Conservation (phyloP, 228 moss, liverwort and hornwort species). For the Sphagnum fallax region DNA sequence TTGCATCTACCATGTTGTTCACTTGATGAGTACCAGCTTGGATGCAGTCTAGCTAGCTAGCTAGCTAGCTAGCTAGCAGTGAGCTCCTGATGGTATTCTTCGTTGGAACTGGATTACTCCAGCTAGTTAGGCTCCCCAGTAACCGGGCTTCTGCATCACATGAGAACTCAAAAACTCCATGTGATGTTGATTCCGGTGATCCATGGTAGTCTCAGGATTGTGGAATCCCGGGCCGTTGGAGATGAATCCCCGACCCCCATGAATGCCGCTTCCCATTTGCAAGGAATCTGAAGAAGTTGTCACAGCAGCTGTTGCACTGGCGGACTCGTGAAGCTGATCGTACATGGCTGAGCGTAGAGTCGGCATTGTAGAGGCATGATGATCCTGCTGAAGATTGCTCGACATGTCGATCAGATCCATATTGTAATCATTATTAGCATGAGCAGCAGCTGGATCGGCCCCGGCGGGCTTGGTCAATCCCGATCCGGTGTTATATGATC, state of each 20-base stretch:
- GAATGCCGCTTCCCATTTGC: background rate
- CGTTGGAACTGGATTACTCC: no score
- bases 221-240: background rate
- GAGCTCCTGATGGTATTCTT: no score
- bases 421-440: background rate
- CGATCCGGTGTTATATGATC: constrained; percentile 17
- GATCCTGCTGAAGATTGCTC: background rate
- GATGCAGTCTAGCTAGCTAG: no score
- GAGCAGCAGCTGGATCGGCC: constrained; percentile 3
- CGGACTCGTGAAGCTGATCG: background rate
- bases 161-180: background rate
- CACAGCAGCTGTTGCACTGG: background rate
- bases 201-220: background rate
- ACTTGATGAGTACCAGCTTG: no score
- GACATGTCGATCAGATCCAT: background rate
- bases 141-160: constrained; percentile 19
- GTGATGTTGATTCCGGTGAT: background rate
- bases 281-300: no score
- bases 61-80: no score
- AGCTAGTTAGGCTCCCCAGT: constrained; percentile 19
- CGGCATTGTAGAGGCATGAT: no score
- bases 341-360: background rate
- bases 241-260: background rate
- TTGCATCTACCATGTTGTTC: no score
- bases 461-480: constrained; percentile 7